phyloP scores from a whole-genome alignment of 1,139 yeast genomes.

The Casaregolazyma suthepensis region DNA sequence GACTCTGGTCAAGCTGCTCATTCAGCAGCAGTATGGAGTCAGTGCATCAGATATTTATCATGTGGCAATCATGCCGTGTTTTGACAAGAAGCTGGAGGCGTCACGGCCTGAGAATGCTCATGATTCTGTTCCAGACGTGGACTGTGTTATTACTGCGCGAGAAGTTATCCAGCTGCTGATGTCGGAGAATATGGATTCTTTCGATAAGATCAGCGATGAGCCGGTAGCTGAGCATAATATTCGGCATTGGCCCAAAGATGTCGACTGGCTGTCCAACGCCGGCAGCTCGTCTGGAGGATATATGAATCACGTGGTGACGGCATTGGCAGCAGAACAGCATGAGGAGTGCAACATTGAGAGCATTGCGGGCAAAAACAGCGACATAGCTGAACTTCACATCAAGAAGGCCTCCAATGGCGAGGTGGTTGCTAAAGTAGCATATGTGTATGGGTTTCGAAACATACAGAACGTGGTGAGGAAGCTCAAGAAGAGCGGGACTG shows the following conservation, averaged over 20 bases:
- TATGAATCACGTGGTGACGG: conserved; percentile 28
- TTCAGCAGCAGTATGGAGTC: conserved; percentile 34
- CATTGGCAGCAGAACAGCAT: conserved; percentile 20
- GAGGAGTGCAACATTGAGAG: conserved; percentile 24
- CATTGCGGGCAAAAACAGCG: conserved; percentile 64
- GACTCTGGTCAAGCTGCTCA: conserved; percentile 55
- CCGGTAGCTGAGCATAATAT: not conserved
- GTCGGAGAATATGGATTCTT: conserved; percentile 37
- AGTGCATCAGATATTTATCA: conserved; percentile 54
- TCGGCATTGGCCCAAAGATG: conserved; percentile 10
- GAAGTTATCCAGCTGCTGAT: conserved; percentile 70
- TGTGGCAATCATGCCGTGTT: conserved; percentile 89
- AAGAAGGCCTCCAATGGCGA: conserved; percentile 31
- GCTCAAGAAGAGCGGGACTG: conserved; percentile 42
- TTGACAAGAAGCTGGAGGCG: conserved; percentile 92
- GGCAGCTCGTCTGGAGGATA: conserved; percentile 89
- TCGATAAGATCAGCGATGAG: conserved; percentile 14
- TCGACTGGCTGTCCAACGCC: conserved; percentile 63
- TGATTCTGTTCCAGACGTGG: conserved; percentile 55
- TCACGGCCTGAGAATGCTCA: conserved; percentile 64
- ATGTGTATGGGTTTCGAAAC: conserved; percentile 87
- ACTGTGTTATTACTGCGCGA: conserved; percentile 88
- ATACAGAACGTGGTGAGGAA: conserved; percentile 89
- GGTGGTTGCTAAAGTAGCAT: conserved; percentile 52
- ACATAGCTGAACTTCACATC: conserved; percentile 64